These are phyloP conservation scores for Solanum tarijense DNA, from an alignment of 257 asterid species.

Conservation along the genomic window DNA sequence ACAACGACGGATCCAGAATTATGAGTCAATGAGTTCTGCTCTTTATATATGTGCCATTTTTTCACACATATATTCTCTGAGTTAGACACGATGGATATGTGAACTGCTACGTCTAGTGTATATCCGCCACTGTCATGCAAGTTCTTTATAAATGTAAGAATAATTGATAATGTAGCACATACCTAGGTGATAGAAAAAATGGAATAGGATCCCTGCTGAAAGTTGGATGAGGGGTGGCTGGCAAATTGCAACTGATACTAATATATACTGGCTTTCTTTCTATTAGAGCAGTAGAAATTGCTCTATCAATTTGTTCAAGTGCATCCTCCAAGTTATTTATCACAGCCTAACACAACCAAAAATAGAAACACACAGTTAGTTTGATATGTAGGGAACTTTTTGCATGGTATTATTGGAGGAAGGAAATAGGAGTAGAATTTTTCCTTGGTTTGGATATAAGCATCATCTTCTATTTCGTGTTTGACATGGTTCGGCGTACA, in stretches of 20 bases:
- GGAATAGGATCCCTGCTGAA: constrained; percentile 72
- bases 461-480: not conserved
- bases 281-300: constrained; percentile 64
- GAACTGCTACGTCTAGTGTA: not conserved
- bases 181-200: constrained; percentile 57
- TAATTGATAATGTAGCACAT: not conserved
- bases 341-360: constrained; percentile 33
- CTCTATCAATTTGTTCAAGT: constrained; percentile 75
- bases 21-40: not conserved
- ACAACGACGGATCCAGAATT: not conserved
- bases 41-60: not conserved
- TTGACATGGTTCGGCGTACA: not conserved
- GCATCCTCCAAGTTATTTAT: constrained; percentile 78
- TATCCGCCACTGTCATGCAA: not conserved
- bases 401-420: not conserved
- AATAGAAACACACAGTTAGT: not conserved
- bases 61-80: not conserved
- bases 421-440: not conserved
- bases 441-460: not conserved
- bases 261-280: constrained; percentile 86
- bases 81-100: not conserved
- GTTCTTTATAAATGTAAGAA: not conserved
- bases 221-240: constrained; percentile 73
- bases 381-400: not conserved
- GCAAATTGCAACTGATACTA: constrained; percentile 75